Base-by-base conservation (phyloP, 75 land plant species). In the Pseudotsuga menziesii region DNA sequence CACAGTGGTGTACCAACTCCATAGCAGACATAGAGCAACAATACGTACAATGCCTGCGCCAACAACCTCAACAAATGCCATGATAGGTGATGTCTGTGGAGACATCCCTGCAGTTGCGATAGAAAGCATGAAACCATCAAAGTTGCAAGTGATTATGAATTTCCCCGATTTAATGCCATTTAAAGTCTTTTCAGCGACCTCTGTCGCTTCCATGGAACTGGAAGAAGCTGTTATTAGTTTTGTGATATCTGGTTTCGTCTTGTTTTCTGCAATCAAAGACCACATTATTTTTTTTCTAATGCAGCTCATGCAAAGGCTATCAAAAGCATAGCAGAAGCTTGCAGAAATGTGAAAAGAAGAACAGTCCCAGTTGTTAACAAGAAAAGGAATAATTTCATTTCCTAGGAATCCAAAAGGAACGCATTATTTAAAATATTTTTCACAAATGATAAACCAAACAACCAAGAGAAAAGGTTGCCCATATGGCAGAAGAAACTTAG, bases 1-100 rank as follows among this genome's bases (percentile, higher is more conserved):
- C 14, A 93, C 88, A 29, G 83, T 83, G 54, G 78, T 57, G 76
- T 94, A 94, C 94, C 94, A 92, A 76, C 76, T 83, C 88, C 85
- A 86, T 41, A 81, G 87, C 39, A 90, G 78, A 79, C 71, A 90
- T 15, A 94, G 78, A n/a, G 77, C 89, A 39, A 79, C 79, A 75
- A 90, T 16, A 13, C 97, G 92, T 2, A 83, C 16, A 19, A 88
- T 0, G 32, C 89, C 85, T 72, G 83, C 79, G 26, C 64, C 17
- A 39, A 85, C 25, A 56, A 92, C 85, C 78, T 94, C 97, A 48
- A 86, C n/a, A 56, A 92, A 78, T 69, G 94, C 92, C 84, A 77
- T 79, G 54, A 80, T 4, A 55, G 78, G 67, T 26, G 94, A 91
- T 64, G 87, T 79, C 76, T 94, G 97, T 60, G 97, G 97, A 57